Base-by-base conservation (phyloP, 1,139 yeast species). In the Yamadazyma mexicana region DNA sequence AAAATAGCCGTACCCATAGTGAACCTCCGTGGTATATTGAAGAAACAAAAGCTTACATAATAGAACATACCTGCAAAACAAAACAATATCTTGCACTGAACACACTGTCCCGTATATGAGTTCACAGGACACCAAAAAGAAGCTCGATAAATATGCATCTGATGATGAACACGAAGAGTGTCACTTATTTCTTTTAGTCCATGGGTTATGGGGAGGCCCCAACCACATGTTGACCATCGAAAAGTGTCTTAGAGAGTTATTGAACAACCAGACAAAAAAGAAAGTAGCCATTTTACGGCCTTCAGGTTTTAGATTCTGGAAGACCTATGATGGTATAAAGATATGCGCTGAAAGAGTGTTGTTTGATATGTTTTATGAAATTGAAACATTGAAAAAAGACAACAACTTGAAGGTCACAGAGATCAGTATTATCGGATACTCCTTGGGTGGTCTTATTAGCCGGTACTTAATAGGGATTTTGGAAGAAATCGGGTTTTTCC, bases 121-220 rank as follows among this genome's bases (percentile, higher is more conserved):
- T 26, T 5, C 29, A 26, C 15, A 26, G 9, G 29, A 26, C 16
- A n/a, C 7, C 29, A n/a, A 12, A 9, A n/a, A 26, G 9, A 12
- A 26, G 16, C n/a, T 12, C 29, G 12, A 26, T 6, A 26, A 26
- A 22, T 16, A 17, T 22, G 20, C n/a, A 16, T 17, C 27, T 5
- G 35, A 33, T 20, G 29, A 29, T 9, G 23, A 28, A n/a, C 18
- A 29, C 10, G 33, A 47, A 12, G 43, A 44, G 30, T 47, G 51
- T 22, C 96, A 88, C 56, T 63, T 89, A 34, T 81, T 87, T 53
- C 85, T 88, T 14, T 64, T 89, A n/a, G 73, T 87, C 26, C 96
- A 89, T 60, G 96, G 96, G 56, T 68, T 91, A 25, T 87, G 95
- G 87, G 97, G 97, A 2, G 81, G 83, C 31, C 85, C 92, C 4